phyloP scores from a whole-genome alignment of 1,284 basidiomycete genomes.

The Puccinia novopanici region DNA sequence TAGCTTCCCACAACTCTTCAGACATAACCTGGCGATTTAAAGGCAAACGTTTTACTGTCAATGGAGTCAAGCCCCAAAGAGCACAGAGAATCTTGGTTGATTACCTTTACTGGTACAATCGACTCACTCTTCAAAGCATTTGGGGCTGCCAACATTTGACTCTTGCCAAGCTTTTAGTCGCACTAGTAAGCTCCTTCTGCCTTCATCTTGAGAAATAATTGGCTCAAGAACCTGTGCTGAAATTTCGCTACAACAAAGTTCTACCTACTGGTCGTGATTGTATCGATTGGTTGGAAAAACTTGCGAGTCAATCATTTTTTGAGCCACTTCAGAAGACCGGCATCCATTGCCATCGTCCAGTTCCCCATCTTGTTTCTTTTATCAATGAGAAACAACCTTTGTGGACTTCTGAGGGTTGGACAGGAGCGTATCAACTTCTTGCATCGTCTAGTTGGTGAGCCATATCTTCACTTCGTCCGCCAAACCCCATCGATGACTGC shows the following conservation, averaged over 20 bases:
- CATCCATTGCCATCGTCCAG: constrained; percentile 34
- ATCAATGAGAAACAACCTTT: constrained; percentile 48
- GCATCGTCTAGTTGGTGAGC: constrained; percentile 47
- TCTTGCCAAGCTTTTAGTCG: constrained; percentile 28
- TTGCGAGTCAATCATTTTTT: neutral
- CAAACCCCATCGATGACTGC: neutral
- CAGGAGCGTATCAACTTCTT: constrained; percentile 42
- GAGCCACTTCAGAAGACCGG: constrained; percentile 41
- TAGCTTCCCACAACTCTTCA: neutral
- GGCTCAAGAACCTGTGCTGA: neutral
- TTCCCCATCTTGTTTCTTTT: constrained; percentile 38
- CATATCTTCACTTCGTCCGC: neutral
- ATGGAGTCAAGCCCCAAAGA: neutral
- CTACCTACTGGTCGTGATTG: neutral
- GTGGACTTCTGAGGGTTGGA: constrained; percentile 28
- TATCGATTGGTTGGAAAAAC: constrained; percentile 14
- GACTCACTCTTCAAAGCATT: constrained; percentile 15
- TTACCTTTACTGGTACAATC: constrained; percentile 35
- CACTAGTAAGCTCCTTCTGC: neutral
- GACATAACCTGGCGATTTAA: neutral
- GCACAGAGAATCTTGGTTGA: neutral
- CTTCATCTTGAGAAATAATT: neutral
- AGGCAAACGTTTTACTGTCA: constrained; percentile 16
- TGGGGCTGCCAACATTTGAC: constrained; percentile 22
- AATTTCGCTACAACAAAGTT: neutral